Evolutionary conservation across 2,329 filamentous ascomycete genomes (phyloP).

Genomic region (Alternaria ethzedia): DNA sequence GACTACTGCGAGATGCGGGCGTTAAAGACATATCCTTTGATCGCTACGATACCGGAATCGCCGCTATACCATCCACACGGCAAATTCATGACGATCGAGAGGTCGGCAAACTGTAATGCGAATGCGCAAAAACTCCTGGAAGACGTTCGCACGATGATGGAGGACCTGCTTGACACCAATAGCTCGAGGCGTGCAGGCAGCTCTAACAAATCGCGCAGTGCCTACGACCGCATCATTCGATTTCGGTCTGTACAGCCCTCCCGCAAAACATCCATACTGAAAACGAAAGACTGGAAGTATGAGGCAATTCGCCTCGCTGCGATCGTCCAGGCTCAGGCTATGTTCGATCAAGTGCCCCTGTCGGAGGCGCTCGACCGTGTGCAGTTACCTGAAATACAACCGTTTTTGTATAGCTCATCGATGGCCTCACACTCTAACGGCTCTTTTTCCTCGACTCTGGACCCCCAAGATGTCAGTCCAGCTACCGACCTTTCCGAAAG

Average conservation of each 20-base stretch:
- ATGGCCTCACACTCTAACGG: conserved; percentile 20
- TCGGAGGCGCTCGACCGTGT: conserved; percentile 33
- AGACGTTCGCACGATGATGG: conserved; percentile 39
- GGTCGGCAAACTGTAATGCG: conserved; percentile 20
- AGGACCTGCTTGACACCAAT: conserved; percentile 33
- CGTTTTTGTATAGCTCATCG: conserved; percentile 7
- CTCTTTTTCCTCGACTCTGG: conserved; percentile 23
- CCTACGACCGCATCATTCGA: conserved; percentile 29
- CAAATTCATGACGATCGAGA: conserved; percentile 36
- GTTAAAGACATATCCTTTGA: conserved; percentile 20
- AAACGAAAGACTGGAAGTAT: conserved; percentile 38
- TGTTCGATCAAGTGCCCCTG: conserved; percentile 32
- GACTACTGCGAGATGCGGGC: conserved; percentile 29
- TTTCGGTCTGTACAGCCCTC: conserved; percentile 24
- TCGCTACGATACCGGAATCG: conserved; percentile 42
- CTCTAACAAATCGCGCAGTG: conserved; percentile 18
- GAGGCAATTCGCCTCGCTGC: conserved; percentile 45
- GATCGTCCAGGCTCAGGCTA: conserved; percentile 42
- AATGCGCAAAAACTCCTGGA: conserved; percentile 32
- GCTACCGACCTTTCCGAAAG: conserved; percentile 21
- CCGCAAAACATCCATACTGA: conserved; percentile 15
- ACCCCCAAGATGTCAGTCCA: conserved; percentile 25
- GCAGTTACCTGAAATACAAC: background rate
- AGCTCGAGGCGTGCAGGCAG: conserved; percentile 23
- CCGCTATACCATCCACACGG: conserved; percentile 43